A percentile compares a stretch with the other conserved stretches of the same genome.
Conservation (phyloP, 352 stramenopile genomes). For the Achlya hypogyna region DNA sequence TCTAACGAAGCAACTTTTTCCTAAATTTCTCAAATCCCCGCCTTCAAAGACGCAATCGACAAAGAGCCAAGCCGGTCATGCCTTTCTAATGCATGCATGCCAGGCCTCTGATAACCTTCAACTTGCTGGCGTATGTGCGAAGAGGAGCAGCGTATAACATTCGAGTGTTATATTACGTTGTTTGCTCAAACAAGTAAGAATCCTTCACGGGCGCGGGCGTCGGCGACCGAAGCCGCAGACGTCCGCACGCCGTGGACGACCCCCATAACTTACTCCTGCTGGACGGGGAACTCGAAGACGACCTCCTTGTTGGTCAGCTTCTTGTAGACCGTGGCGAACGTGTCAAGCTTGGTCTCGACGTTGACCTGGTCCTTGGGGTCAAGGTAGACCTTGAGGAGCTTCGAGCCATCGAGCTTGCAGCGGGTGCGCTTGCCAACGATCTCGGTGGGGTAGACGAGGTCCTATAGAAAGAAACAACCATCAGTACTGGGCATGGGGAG, state of each 20-base stretch:
- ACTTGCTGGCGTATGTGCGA: neutral
- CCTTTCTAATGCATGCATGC: too few relatives aligned
- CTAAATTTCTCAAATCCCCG: too few relatives aligned
- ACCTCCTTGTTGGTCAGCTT: conserved; percentile 99
- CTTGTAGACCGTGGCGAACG: conserved; percentile 98
- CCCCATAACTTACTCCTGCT: conserved; percentile 62
- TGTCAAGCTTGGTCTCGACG: conserved; percentile 99
- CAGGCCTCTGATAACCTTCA: too few relatives aligned
- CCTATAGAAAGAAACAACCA: conserved; percentile 44
- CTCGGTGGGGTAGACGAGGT: conserved; percentile 99
- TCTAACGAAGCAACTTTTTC: neutral
- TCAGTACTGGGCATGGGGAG: conserved; percentile 85
- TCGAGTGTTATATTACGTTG: conserved; percentile 4
- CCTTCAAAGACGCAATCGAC: too few relatives aligned
- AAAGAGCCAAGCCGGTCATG: neutral
- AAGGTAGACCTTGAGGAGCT: conserved; percentile 97
- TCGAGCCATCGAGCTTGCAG: conserved; percentile 95
- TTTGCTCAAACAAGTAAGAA: conserved; percentile 19
- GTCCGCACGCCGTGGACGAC: neutral
- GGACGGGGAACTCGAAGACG: conserved; percentile 95
- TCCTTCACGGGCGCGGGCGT: neutral
- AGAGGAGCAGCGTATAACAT: neutral
- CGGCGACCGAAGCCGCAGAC: neutral
- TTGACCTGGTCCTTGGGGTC: conserved; percentile 98
- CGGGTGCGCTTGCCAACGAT: conserved; percentile 99